A percentile compares a stretch with the other conserved stretches of the same genome.
Evolutionary conservation across 352 stramenopile species (phyloP).

Genomic region (Pythium pyrilobum): DNA sequence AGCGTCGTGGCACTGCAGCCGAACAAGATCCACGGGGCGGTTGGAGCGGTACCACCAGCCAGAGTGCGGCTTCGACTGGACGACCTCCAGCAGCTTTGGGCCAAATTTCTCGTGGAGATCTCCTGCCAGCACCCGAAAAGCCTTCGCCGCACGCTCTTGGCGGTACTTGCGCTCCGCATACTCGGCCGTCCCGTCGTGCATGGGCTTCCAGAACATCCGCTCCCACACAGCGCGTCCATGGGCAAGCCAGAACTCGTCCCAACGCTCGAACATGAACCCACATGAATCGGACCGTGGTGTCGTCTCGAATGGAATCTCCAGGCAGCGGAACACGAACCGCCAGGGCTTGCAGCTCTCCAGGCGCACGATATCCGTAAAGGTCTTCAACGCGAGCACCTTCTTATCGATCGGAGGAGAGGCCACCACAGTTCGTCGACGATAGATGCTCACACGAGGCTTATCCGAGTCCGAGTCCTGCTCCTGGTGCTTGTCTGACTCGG

Average conservation of each 20-base stretch:
- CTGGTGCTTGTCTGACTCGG: not conserved
- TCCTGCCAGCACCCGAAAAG: slow-evolving; percentile 25
- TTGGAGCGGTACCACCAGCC: slow-evolving; percentile 21
- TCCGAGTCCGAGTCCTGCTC: not conserved
- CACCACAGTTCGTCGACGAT: not conserved
- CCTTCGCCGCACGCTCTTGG: slow-evolving; percentile 23
- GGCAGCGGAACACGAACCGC: slow-evolving; percentile 40
- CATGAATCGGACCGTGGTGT: slow-evolving; percentile 23
- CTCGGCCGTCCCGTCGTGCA: slow-evolving; percentile 19
- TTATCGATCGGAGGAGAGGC: not conserved
- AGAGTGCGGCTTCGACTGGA: slow-evolving; percentile 1
- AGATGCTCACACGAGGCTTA: not conserved
- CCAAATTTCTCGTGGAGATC: slow-evolving; percentile 25
- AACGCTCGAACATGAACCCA: slow-evolving; percentile 42
- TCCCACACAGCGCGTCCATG: slow-evolving; percentile 47
- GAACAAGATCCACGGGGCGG: slow-evolving; percentile 5
- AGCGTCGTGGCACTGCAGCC: not conserved
- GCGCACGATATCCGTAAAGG: slow-evolving; percentile 4
- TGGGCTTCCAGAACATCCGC: slow-evolving; percentile 35
- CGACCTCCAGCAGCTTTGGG: not conserved
- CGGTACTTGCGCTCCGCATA: slow-evolving; percentile 27
- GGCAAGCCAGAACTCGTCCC: slow-evolving; percentile 39
- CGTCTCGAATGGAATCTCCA: slow-evolving; percentile 29
- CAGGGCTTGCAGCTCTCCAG: slow-evolving; percentile 32
- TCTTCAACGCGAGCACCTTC: not conserved